Evolutionary conservation across 495 filamentous ascomycete genomes (phyloP).

Genomic region (Hypoxylon lienhwacheense): DNA sequence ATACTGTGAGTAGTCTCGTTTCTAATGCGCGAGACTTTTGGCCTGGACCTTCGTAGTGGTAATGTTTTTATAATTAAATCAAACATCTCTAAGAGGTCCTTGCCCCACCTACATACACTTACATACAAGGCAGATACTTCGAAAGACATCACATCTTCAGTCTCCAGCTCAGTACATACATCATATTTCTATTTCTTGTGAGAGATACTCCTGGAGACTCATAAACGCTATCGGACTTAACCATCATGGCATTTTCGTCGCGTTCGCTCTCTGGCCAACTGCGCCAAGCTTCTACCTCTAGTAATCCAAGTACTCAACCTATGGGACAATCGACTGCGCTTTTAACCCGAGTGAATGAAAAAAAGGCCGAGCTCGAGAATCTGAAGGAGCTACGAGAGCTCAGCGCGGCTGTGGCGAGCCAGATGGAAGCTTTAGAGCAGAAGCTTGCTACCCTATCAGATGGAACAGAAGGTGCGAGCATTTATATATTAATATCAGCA

Average conservation of each 20-base stretch:
- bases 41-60: too few species aligned
- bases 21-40: too few species aligned
- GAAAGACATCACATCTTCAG: too few species aligned
- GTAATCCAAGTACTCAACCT: constrained; percentile 45
- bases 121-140: too few species aligned
- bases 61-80: too few species aligned
- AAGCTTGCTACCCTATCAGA: constrained; percentile 86
- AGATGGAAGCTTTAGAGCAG: constrained; percentile 89
- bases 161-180: too few species aligned
- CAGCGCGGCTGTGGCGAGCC: constrained; percentile 79
- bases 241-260: constrained; percentile 41
- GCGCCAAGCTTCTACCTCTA: constrained; percentile 59
- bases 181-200: background rate
- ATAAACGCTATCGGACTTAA: background rate
- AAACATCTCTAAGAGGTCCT: too few species aligned
- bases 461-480: constrained; percentile 79
- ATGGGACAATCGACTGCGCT: constrained; percentile 77
- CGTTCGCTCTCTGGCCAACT: constrained; percentile 60
- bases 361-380: constrained; percentile 89
- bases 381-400: constrained; percentile 84
- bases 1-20: too few species aligned
- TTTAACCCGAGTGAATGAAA: constrained; percentile 85
- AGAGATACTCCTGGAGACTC: too few species aligned
- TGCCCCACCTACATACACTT: too few species aligned
- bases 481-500: background rate